Evolutionary conservation across 176 grass and related monocot genomes (phyloP), one percentile per base, ranked within the genome.

Genomic region (sorghum (Sorghum bicolor)): DNA sequence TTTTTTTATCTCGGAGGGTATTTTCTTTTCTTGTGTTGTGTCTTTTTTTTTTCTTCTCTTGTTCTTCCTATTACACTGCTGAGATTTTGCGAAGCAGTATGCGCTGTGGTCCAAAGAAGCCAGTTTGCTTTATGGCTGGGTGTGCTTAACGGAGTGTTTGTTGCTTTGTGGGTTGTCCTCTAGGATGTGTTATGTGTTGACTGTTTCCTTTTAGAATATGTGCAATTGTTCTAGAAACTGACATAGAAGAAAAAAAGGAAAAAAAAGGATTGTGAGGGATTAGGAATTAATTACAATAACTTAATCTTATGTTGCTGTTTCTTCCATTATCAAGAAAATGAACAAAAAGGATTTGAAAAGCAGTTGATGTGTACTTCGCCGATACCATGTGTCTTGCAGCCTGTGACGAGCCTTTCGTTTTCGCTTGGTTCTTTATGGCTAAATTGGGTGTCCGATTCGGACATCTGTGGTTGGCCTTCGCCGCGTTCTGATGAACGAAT

Each of bases 1-100:
- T 81, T 55, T 22, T 67, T 80, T 33, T 68, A 81, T 20, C 40
- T 62, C 24, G 85, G 86, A 90, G 72, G 75, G 86, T 41, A 15
- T 61, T 83, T 82, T 83, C 36, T 31, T 74, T 63, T 39, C 60
- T 50, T 50, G 7, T 63, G 5, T 70, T 17, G 25, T 1, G 17
- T 26, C 28, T 11, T 22, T 30, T 17, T 48, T 38, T 31, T 81
- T 39, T n/a, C n/a, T n/a, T 8, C 47, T 39, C 24, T 85, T 64
- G 16, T 69, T 50, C 2, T 22, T 5, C 63, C 61, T 82, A 83
- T 61, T 87, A 53, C 33, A 26, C 37, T 45, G 75, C 20, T 29
- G 33, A 33, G 48, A 15, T 76, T 52, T 55, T 75, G 50, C 30
- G 29, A 79, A 73, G 47, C 30, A 34, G 25, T 62, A 14, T 25